Percentiles rank a stretch among this genome's conserved stretches.
Evolutionary conservation across 805 yeast species (phyloP).

Genomic region (Cyberlindnera maclurae): DNA sequence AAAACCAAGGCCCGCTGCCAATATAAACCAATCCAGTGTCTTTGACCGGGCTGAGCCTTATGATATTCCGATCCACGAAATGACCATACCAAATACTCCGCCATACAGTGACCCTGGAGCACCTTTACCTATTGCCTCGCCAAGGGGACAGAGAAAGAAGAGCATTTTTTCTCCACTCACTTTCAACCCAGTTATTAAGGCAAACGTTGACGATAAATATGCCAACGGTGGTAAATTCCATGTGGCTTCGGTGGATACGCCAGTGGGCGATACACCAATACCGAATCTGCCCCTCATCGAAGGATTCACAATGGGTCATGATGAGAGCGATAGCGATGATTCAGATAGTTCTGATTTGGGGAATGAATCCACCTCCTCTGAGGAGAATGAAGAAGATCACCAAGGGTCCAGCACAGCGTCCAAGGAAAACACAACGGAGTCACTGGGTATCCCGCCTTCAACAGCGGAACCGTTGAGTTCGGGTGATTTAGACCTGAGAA

Average conservation of each 20-base stretch:
- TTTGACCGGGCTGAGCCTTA: conserved; percentile 17
- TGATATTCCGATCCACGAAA: conserved; percentile 54
- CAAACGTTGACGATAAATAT: conserved; percentile 78
- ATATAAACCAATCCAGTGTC: not conserved
- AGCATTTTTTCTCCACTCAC: conserved; percentile 78
- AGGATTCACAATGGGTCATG: conserved; percentile 10
- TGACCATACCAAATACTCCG: conserved; percentile 46
- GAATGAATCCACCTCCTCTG: conserved; percentile 7
- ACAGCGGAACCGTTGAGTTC: not conserved
- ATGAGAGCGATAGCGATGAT: conserved; percentile 21
- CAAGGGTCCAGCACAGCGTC: not conserved
- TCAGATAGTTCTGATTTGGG: conserved; percentile 16
- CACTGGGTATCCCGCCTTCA: too few species aligned
- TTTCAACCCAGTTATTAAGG: conserved; percentile 73
- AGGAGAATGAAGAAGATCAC: conserved; percentile 4
- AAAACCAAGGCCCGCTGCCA: not conserved
- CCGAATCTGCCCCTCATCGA: conserved; percentile 12
- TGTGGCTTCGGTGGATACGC: conserved; percentile 28
- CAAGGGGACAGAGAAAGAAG: conserved; percentile 33
- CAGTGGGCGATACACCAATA: conserved; percentile 17
- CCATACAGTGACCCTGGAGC: conserved; percentile 79
- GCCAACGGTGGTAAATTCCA: conserved; percentile 87
- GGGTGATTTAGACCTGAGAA: conserved; percentile 16
- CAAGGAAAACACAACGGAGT: not conserved
- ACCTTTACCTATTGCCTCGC: conserved; percentile 55